Evolutionary conservation across 208 protist species (phyloP), one percentile per base, ranked within the genome.

Genomic region (Trypanosoma brucei): DNA sequence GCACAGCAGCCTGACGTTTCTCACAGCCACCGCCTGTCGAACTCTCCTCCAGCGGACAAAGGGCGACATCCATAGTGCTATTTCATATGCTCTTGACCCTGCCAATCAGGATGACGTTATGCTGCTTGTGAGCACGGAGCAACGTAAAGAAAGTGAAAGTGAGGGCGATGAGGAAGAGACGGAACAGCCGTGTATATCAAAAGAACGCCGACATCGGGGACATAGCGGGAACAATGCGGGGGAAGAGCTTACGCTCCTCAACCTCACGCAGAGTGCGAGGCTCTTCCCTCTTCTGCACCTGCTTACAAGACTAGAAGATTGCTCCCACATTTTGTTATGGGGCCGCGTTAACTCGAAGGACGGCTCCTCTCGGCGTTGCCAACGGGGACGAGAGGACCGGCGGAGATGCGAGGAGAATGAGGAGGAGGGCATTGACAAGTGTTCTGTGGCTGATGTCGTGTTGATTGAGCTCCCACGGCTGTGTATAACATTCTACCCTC

Each of bases 401-500:
- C 22, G 22, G 22, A 22, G 22, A 22, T 22, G 22, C 22, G 22
- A 22, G 22, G 22, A 22, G 22, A 22, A 22, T 0, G 6, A 37
- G n/a, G 65, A 62, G 46, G 14, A 36, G 59, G 40, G 8, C 48
- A 73, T 50, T n/a, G 49, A 4, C 40, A 42, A 45, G 53, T 35
- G 58, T 14, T 54, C 34, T 33, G 53, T 81, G 22, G 52, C 42
- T 39, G 68, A 72, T n/a, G 72, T 97, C 5, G 76, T 72, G 42
- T 48, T 72, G 2, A 81, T 98, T 33, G 93, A 98, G 70, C 72
- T 98, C 58, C 94, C 94, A 14, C 91, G 94, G 36, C 79, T 98
- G 40, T 86, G 86, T 36, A 69, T 91, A 44, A 78, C 73, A 55
- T 92, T 98, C 65, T 68, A 86, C 37, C 77, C 78, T 1, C 72